phyloP scores from a whole-genome alignment of 345 rosid genomes.

The Linum lewisii region DNA sequence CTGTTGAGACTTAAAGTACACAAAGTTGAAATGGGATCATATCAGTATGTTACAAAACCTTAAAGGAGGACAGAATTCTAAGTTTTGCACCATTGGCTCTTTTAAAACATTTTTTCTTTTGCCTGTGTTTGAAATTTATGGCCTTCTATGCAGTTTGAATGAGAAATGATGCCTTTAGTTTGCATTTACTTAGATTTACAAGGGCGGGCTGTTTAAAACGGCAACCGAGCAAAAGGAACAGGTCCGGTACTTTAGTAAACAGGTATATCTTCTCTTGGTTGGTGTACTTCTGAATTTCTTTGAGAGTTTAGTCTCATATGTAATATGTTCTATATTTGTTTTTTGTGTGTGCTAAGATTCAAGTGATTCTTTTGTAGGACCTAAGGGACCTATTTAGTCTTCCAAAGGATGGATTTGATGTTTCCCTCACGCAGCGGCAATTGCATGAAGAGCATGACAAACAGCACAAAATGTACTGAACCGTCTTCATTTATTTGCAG shows the following conservation, averaged over 20 bases:
- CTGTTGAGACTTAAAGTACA: conserved; percentile 2
- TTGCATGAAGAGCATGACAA: conserved; percentile 77
- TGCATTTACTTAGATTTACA: conserved; percentile 46
- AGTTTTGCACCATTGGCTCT: not conserved
- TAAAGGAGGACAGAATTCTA: not conserved
- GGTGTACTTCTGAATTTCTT: conserved; percentile 10
- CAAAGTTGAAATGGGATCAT: not conserved
- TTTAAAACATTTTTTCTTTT: not conserved
- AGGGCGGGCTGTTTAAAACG: conserved; percentile 89
- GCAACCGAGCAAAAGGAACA: conserved; percentile 98
- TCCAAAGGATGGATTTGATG: conserved; percentile 77
- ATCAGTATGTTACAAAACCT: not conserved
- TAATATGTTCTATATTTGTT: too few species aligned
- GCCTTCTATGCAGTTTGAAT: not conserved
- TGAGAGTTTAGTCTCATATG: not conserved
- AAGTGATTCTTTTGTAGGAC: conserved; percentile 42
- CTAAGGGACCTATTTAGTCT: conserved; percentile 83
- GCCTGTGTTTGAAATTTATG: not conserved
- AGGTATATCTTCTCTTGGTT: conserved; percentile 31
- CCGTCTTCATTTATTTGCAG: too few species aligned
- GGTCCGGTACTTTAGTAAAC: conserved; percentile 86
- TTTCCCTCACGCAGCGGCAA: conserved; percentile 84
- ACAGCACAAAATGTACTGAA: conserved; percentile 55
- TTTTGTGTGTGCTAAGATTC: not conserved
- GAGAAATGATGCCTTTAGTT: conserved; percentile 2